Percentiles rank a stretch among this genome's conserved stretches.
These are phyloP conservation scores for Calvatia gigantea DNA, from an alignment of 768 basidiomycete species.

Conservation along the genomic window DNA sequence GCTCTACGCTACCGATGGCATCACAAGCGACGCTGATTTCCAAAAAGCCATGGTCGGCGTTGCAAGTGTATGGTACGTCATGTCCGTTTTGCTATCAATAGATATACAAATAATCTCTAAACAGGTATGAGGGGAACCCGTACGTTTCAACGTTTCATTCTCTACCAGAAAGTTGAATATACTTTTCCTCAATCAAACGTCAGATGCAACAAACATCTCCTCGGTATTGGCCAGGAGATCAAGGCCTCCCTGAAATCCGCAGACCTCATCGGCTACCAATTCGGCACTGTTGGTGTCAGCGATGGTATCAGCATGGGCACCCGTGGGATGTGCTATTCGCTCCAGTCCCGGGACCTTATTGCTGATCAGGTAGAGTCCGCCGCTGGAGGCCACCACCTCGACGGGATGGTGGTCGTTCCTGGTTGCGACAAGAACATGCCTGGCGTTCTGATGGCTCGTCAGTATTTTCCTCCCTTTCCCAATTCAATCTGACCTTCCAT, in stretches of 20 bases:
- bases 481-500: not conserved
- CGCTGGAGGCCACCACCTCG: slow-evolving; percentile 95
- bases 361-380: slow-evolving; percentile 97
- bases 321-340: slow-evolving; percentile 88
- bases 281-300: slow-evolving; percentile 95
- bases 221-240: slow-evolving; percentile 83
- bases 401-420: slow-evolving; percentile 95
- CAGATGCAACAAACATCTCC: slow-evolving; percentile 94
- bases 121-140: slow-evolving; percentile 99
- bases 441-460: slow-evolving; percentile 96
- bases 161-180: slow-evolving; percentile 2
- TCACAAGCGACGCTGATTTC: slow-evolving; percentile 78
- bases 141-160: slow-evolving; percentile 40
- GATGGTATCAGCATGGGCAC: slow-evolving; percentile 99
- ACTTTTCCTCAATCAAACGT: slow-evolving; percentile 51
- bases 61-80: slow-evolving; percentile 87
- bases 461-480: slow-evolving; percentile 29
- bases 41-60: slow-evolving; percentile 97
- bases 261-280: slow-evolving; percentile 91
- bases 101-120: slow-evolving; percentile 14
- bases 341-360: slow-evolving; percentile 96
- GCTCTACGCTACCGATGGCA: slow-evolving; percentile 97
- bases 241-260: slow-evolving; percentile 73
- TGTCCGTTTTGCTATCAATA: slow-evolving; percentile 1
- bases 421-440: slow-evolving; percentile 99